A percentile compares a stretch with the other conserved stretches of the same genome.
Evolutionary conservation across 441 rosid genomes (phyloP).

Genomic region (Croton laevigatus): DNA sequence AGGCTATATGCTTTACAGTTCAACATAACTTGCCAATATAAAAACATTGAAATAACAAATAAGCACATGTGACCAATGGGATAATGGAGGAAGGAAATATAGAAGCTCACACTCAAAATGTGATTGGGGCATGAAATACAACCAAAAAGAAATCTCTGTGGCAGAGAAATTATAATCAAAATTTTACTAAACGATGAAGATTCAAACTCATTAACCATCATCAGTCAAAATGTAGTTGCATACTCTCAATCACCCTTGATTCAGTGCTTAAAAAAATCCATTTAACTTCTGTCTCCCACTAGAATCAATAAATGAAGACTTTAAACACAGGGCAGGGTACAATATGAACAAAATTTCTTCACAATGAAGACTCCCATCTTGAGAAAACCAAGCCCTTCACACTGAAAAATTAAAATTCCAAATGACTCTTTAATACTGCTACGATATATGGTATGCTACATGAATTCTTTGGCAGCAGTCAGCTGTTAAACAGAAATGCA

Average conservation of each 20-base stretch:
- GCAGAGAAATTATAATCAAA: background rate
- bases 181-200: background rate
- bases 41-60: background rate
- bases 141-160: background rate
- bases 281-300: background rate
- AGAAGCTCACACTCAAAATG: background rate
- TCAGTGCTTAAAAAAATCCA: background rate
- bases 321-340: background rate
- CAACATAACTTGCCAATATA: slow-evolving; percentile 9
- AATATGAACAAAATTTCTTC: background rate
- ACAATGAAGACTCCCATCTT: background rate
- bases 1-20: background rate
- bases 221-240: background rate
- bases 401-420: background rate
- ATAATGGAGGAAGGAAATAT: background rate
- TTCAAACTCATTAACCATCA: background rate
- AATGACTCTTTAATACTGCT: background rate
- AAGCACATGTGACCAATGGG: background rate
- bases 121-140: background rate
- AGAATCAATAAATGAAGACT: slow-evolving; percentile 5
- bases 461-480: background rate
- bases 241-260: background rate
- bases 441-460: background rate
- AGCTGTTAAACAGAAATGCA: background rate
- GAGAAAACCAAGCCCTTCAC: background rate